Percentiles rank a stretch among this genome's conserved stretches.
Evolutionary conservation across 192 early-diverging fungal species (phyloP).

Genomic region (Allomyces javanicus): DNA sequence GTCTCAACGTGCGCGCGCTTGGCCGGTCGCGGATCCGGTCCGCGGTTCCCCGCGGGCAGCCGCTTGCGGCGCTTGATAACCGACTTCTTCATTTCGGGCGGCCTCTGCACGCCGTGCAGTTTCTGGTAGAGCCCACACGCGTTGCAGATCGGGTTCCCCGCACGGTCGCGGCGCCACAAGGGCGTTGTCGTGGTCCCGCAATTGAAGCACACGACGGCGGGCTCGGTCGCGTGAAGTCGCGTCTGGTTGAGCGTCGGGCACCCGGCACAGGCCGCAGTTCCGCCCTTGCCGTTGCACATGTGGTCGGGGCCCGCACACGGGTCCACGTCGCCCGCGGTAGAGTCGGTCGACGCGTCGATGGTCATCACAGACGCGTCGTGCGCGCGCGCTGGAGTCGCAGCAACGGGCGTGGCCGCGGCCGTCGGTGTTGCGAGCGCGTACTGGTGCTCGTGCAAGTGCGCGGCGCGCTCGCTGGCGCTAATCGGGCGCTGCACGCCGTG

Average conservation of each 20-base stretch:
- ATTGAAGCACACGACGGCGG: conserved; percentile 32
- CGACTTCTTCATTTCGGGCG: conserved; percentile 45
- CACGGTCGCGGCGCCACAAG: conserved; percentile 50
- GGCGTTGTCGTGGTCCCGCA: conserved; percentile 49
- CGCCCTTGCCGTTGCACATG: not conserved
- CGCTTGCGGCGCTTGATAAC: conserved; percentile 52
- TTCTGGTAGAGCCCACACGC: conserved; percentile 83
- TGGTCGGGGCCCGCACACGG: not conserved
- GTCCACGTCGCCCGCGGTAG: not conserved
- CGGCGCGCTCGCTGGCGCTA: no score
- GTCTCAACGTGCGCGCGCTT: no score
- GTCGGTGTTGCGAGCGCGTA: no score
- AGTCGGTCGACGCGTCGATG: no score
- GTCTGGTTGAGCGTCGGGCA: conserved; percentile 1
- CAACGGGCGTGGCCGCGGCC: not conserved
- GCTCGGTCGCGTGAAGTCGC: conserved; percentile 5
- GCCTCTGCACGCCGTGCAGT: conserved; percentile 53
- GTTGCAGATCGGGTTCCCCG: conserved; percentile 62
- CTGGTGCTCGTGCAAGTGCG: no score
- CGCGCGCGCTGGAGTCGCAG: no score
- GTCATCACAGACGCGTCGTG: no score
- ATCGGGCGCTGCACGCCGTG: no score
- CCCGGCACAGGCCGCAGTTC: no score
- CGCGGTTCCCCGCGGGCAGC: no score
- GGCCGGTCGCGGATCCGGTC: no score